phyloP scores from a whole-genome alignment of 441 rosid genomes.

The Mallotus japonicus region DNA sequence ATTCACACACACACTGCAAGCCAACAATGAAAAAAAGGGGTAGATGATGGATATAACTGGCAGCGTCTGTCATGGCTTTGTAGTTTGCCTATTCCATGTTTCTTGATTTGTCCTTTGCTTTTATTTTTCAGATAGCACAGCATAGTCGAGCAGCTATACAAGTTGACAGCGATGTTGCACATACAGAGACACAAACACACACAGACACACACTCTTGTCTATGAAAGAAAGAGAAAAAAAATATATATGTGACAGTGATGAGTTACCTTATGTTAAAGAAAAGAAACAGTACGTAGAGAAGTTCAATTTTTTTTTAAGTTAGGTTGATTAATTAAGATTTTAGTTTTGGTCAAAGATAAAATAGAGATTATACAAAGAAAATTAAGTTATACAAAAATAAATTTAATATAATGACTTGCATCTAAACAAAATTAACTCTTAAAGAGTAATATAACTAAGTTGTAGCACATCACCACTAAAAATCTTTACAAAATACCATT shows the following conservation, averaged over 20 bases:
- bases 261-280: too few relatives aligned
- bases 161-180: background rate
- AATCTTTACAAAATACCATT: too few relatives aligned
- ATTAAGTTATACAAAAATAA: too few relatives aligned
- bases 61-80: background rate
- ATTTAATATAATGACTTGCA: too few relatives aligned
- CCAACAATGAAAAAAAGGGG: background rate
- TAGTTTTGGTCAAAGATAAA: too few relatives aligned
- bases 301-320: background rate
- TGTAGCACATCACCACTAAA: too few relatives aligned
- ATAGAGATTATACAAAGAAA: too few relatives aligned
- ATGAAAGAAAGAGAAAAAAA: background rate
- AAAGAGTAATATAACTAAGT: too few relatives aligned
- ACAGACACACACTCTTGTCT: too few relatives aligned
- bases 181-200: background rate
- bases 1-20: background rate
- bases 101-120: slow-evolving; percentile 1
- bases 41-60: background rate
- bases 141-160: background rate
- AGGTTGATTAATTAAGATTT: background rate
- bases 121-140: background rate
- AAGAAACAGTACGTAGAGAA: background rate
- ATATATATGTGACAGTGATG: background rate
- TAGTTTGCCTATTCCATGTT: background rate
- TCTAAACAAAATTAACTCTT: too few relatives aligned